Base-by-base conservation (phyloP, 148 eudicot species). In the Dysphania ambrosioides region DNA sequence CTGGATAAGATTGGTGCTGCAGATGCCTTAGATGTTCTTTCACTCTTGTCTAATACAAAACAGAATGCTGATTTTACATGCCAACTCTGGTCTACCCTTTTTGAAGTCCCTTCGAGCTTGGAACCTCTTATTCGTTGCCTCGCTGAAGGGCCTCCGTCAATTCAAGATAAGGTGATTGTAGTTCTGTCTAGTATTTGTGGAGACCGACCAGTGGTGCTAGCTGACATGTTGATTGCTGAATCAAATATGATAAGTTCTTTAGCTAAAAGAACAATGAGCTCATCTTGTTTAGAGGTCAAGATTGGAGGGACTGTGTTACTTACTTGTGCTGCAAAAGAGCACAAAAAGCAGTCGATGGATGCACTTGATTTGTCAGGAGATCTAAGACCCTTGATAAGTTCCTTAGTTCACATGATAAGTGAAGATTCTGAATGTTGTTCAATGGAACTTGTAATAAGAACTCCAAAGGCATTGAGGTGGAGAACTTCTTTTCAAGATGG, bases 81-180 rank as follows among this genome's bases (percentile, higher is more conserved):
- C 71, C 72, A 83, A 15, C 83, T 83, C n/a, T 85, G 88, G 87
- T 74, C 85, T 76, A 82, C 85, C 75, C 85, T 89, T 70, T 75
- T 87, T 35, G 97, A 89, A 75, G 82, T 79, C 70, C 85, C 87
- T 21, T 87, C 92, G 60, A 85, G 83, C 76, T 82, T 89, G 72
- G 88, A 80, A 77, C 83, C 91, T 76, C 84, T 92, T 47, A 82
- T 88, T 47, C 82, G 64, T 72, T 92, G 92, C 80, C 76, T 92
- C 53, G 85, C 87, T 74, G 89, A 88, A 51, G 97, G 94, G 66
- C 80, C 91, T 55, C 81, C 87, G 31, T n/a, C 64, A 44, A 81
- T 87, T 68, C 88, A 92, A 82, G 97, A 90, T 73, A 90, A 87
- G 85, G 88, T 85, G 51, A 84, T 92, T 60, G 86, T 82, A 56